phyloP scores from a whole-genome alignment of 345 rosid species.

The Hibiscus mutabilis region DNA sequence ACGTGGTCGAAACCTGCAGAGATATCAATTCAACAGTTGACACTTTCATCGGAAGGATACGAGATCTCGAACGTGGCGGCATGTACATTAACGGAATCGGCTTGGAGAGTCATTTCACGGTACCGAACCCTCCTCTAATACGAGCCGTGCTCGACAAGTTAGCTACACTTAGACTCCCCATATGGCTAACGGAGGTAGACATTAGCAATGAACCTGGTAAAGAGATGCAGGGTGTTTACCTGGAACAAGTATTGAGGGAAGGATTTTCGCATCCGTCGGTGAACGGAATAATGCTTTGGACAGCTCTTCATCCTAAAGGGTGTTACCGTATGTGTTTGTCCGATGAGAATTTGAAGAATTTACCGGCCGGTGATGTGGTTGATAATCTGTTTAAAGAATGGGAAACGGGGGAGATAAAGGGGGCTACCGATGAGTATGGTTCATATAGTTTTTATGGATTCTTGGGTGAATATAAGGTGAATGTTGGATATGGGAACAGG shows the following conservation, averaged over 20 bases:
- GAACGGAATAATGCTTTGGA: slow-evolving; percentile 83
- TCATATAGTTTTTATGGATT: slow-evolving; percentile 60
- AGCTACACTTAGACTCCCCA: slow-evolving; percentile 60
- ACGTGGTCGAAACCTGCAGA: slow-evolving; percentile 73
- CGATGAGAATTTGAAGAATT: slow-evolving; percentile 41
- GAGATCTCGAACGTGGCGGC: slow-evolving; percentile 47
- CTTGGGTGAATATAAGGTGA: slow-evolving; percentile 55
- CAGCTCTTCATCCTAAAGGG: slow-evolving; percentile 68
- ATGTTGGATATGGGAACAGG: slow-evolving; percentile 24
- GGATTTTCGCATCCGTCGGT: slow-evolving; percentile 82
- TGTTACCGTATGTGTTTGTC: slow-evolving; percentile 89
- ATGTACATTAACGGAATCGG: slow-evolving; percentile 63
- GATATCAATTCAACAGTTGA: slow-evolving; percentile 70
- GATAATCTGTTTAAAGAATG: slow-evolving; percentile 58
- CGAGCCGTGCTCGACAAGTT: slow-evolving; percentile 69
- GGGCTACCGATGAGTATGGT: slow-evolving; percentile 46
- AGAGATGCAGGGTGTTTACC: slow-evolving; percentile 51
- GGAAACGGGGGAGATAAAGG: slow-evolving; percentile 35
- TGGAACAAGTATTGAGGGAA: slow-evolving; percentile 73
- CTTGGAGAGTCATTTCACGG: slow-evolving; percentile 64
- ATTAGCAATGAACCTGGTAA: slow-evolving; percentile 37
- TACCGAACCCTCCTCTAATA: slow-evolving; percentile 60
- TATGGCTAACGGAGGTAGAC: slow-evolving; percentile 89
- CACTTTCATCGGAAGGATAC: slow-evolving; percentile 41
- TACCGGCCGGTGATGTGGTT: slow-evolving; percentile 68